phyloP scores from a whole-genome alignment of 805 yeast species.

The Pichia phayaonensis region DNA sequence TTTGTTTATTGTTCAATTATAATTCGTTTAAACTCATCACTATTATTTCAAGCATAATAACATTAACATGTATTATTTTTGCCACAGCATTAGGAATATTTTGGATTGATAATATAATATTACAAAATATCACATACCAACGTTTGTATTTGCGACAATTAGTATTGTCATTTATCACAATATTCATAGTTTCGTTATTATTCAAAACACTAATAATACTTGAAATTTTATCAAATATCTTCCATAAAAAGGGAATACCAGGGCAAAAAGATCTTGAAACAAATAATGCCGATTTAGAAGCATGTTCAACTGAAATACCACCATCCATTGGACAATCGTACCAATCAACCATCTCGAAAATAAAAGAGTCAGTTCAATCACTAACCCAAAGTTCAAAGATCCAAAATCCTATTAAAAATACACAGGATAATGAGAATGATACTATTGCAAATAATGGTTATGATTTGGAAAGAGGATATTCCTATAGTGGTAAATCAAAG shows the following conservation, averaged over 20 bases:
- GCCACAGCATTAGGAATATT: slow-evolving; percentile 8
- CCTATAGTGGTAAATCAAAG: too few species aligned
- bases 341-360: not conserved
- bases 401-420: not conserved
- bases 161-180: slow-evolving; percentile 3
- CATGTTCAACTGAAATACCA: not conserved
- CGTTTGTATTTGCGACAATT: slow-evolving; percentile 2
- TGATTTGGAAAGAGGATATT: not conserved
- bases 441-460: too few species aligned
- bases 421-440: not conserved
- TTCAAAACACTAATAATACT: not conserved
- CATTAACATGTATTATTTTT: not conserved
- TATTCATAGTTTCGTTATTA: slow-evolving; percentile 3
- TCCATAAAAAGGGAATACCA: not conserved
- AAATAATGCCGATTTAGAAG: not conserved
- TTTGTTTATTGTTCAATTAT: not conserved
- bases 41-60: not conserved
- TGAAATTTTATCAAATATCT: not conserved
- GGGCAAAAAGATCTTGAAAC: not conserved
- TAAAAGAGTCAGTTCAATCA: not conserved
- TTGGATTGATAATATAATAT: slow-evolving; percentile 9
- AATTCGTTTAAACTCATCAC: not conserved
- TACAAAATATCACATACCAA: not conserved
- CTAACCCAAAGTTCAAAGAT: not conserved
- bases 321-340: not conserved